Evolutionary conservation across 495 filamentous ascomycete species (phyloP), one percentile per base, ranked within the genome.

Genomic region (Bathelium albidoporum): DNA sequence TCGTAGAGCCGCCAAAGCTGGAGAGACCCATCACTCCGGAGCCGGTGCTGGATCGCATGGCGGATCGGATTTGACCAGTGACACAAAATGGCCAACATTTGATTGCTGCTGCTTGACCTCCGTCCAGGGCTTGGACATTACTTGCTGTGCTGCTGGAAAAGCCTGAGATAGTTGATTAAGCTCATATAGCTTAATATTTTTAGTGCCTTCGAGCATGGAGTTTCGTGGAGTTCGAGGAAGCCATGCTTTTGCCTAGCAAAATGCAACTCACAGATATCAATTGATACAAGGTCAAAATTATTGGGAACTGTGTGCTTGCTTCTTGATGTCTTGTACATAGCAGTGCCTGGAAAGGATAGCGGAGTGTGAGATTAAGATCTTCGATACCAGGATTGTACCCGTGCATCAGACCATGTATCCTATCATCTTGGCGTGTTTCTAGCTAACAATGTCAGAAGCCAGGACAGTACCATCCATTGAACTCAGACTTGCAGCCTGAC

Each of bases 11-110:
- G 60, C 70, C 70, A 2, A 36, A 61, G 45, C n/a, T 69, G n/a
- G 32, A 26, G 26, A 44, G 68, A 12, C 49, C 61, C 7, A 62
- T 66, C 14, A 70, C 70, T 31, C 70, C 70, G 0, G 70, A 72
- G 2, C 61, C 70, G 4, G 61, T 72, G 1, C 66, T 66, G 20
- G 70, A 72, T 52, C 53, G 60, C 31, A 66, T 66, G 64, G 49
- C 60, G 28, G 62, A 61, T 3, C 60, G 64, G 5, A 59, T 66
- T 55, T 16, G 29, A 9, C 49, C 24, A 16, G 24, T 55, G 49
- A 55, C 2, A 7, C 5, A 29, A 29, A 55, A 55, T 29, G 49
- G 24, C 10, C 49, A 55, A 26, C 7, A 2, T 9, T 16, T 55
- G 49, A 20, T 9, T 9, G 49, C 2, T 28, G 9, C 16, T 55